A percentile compares a stretch with the other conserved stretches of the same genome.
Evolutionary conservation across 805 yeast species (phyloP).

Genomic region (Cyberlindnera euphorbiiphila): DNA sequence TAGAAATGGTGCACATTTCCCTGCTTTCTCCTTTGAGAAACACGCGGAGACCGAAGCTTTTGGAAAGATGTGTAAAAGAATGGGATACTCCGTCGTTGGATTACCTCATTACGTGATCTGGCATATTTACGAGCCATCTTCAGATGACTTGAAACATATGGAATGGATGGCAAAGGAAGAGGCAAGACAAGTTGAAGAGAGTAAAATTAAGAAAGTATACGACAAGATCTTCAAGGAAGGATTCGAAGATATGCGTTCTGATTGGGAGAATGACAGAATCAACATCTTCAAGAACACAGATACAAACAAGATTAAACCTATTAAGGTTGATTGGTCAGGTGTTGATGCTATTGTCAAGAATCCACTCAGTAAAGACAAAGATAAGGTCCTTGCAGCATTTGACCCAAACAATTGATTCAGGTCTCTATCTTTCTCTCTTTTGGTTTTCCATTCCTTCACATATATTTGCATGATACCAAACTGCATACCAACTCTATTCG

Average conservation of each 20-base stretch:
- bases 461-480: too few relatives aligned
- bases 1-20: slow-evolving; percentile 89
- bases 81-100: slow-evolving; percentile 89
- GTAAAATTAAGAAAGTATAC: slow-evolving; percentile 58
- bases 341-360: slow-evolving; percentile 36
- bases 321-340: slow-evolving; percentile 71
- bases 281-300: slow-evolving; percentile 79
- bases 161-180: slow-evolving; percentile 90
- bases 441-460: neutral
- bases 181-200: slow-evolving; percentile 59
- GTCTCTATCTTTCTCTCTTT: neutral
- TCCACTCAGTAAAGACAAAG: slow-evolving; percentile 23
- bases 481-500: too few relatives aligned
- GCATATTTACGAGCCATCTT: slow-evolving; percentile 95
- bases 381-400: slow-evolving; percentile 29
- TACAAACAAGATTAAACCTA: slow-evolving; percentile 41
- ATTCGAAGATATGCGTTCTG: slow-evolving; percentile 68
- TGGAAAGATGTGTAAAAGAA: slow-evolving; percentile 81
- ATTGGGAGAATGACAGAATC: slow-evolving; percentile 71
- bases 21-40: slow-evolving; percentile 92
- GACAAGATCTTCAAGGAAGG: slow-evolving; percentile 74
- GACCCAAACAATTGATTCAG: slow-evolving; percentile 22
- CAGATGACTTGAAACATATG: slow-evolving; percentile 85
- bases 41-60: slow-evolving; percentile 99
- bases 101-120: slow-evolving; percentile 94